Base-by-base conservation (phyloP, 257 asterid species). In the Solanum medicagineum region DNA sequence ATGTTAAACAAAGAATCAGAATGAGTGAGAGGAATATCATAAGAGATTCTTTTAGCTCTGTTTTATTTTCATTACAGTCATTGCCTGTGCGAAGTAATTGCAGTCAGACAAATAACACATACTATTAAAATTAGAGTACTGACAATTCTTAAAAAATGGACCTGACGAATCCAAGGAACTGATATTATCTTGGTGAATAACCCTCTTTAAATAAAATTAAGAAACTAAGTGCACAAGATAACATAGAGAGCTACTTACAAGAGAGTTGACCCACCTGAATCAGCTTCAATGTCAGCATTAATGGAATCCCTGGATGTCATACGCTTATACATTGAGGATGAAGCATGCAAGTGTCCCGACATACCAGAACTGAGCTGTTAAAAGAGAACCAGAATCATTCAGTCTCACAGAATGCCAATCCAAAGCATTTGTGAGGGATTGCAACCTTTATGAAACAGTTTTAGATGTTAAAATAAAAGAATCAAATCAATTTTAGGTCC, bases 311-410 rank as follows among this genome's bases (percentile, higher is more conserved):
- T 91, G 26, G 93, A 85, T 53, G 88, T 90, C 93, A 87, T 87
- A 53, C 95, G 92, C 88, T 93, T 92, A 88, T 91, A 88, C 87
- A 90, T 90, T 0, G 94, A 86, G 11, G 93, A 85, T n/a, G 93
- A 88, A 90, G 88, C 88, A 8, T 79, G 84, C 19, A 89, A 84
- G 80, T 86, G 87, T 60, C 91, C 91, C 59, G 83, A 87, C 97
- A 94, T 91, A 62, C 87, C 91, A 83, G 73, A 53, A 81, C 86
- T 84, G 70, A 47, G 36, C 65, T 85, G 60, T 14, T 75, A 75
- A 75, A 75, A 75, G 82, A 74, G 81, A 47, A 74, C 56, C 59
- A 22, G 17, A 47, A 74, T 45, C 81, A 74, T 40, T 12, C 13
- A 45, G 40, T 45, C 51, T 36, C 77, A 36, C 77, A 16, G 36